Evolutionary conservation across 192 early-diverging fungal genomes (phyloP), one percentile per base, ranked within the genome.

Genomic region (Podila verticillata): DNA sequence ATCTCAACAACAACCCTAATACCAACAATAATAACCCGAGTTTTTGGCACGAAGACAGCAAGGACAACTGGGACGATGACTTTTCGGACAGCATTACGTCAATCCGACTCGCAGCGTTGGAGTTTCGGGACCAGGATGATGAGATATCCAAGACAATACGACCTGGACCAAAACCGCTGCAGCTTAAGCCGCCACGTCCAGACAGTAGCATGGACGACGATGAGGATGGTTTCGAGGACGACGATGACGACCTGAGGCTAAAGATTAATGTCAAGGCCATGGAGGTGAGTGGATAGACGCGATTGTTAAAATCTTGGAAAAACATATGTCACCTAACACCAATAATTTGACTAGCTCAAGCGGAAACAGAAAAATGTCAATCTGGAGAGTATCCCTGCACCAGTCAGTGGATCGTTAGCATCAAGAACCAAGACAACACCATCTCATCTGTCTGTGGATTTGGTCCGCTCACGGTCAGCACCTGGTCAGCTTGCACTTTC

Each of bases 31-130:
- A 12, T 48, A 34, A 47, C 9, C 31, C 7, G 39, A 65, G 29
- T 22, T 77, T 64, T 36, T 74, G 81, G 28, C 73, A 74, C 17
- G 80, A 78, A 20, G 32, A 51, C 35, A 57, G 31, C 22, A 60
- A 57, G 2, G 70, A 81, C 44, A 84, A 78, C 56, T 84, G 83
- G 83, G 83, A 84, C 59, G 83, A 82, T 51, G 83, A 82, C 61
- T 82, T 82, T 74, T 73, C 67, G 28, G 83, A 82, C 31, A 70
- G 78, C 0, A 78, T 81, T 20, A 34, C 62, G 20, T 80, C 73
- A 4, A 54, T 75, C 19, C 78, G 81, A 47, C 34, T 84, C 7
- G 77, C 77, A 20, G 68, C 69, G 9, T 72, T 56, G 2, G 78
- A 63, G 32, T 72, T 71, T 30, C 61, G 57, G 29, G 69, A 80